A percentile compares a stretch with the other conserved stretches of the same genome.
Conservation (phyloP, 176 grass and related monocot species). For the Secale cereale region DNA sequence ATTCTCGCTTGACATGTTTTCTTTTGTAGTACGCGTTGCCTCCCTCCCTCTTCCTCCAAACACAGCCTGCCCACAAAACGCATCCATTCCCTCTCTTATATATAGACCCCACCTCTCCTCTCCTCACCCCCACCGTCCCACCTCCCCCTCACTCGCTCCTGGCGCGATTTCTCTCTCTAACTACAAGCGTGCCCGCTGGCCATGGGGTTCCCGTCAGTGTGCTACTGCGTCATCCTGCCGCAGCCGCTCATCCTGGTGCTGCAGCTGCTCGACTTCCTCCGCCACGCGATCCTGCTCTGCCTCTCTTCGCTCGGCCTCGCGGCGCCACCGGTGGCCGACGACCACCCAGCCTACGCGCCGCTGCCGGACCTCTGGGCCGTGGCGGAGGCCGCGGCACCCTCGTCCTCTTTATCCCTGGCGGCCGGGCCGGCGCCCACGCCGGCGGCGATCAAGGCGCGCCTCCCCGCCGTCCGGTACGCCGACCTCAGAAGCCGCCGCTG, state of each 20-base stretch:
- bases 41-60: neutral
- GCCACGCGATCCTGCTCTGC: constrained; percentile 45
- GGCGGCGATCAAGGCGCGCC: constrained; percentile 46
- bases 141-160: neutral
- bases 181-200: neutral
- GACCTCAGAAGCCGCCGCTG: constrained; percentile 18
- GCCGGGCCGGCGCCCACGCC: neutral
- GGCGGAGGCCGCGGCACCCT: neutral
- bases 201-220: constrained; percentile 86
- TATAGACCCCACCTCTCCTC: constrained; percentile 24
- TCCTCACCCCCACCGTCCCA: neutral
- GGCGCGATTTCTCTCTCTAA: neutral
- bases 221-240: constrained; percentile 71
- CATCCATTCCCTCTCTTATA: neutral
- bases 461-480: constrained; percentile 45
- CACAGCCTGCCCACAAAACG: constrained; percentile 17
- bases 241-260: constrained; percentile 71
- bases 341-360: constrained; percentile 33
- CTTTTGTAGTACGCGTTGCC: neutral
- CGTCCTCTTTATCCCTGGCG: neutral
- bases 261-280: constrained; percentile 54
- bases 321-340: constrained; percentile 30
- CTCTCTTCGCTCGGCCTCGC: constrained; percentile 50
- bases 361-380: constrained; percentile 19
- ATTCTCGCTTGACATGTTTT: neutral